These are phyloP conservation scores for Psilocybe sp. DNA, from an alignment of 768 basidiomycete genomes.

Conservation along the genomic window DNA sequence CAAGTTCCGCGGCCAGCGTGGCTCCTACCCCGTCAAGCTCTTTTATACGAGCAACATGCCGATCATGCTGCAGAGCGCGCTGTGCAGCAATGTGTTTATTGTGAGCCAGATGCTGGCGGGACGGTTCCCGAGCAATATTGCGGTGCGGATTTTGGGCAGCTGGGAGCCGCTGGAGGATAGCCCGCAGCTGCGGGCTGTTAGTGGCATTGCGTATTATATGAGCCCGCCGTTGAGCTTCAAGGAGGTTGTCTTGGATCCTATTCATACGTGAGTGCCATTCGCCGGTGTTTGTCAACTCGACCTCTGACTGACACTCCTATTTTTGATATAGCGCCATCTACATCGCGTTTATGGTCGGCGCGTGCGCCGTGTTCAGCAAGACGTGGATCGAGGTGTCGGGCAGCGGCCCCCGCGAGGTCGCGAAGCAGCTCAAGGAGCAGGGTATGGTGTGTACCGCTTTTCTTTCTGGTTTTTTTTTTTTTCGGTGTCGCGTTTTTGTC, in stretches of 20 bases:
- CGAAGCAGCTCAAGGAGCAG: constrained; percentile 98
- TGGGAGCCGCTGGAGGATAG: constrained; percentile 99
- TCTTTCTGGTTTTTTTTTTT: not conserved
- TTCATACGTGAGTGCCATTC: constrained; percentile 72
- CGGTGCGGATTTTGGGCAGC: constrained; percentile 89
- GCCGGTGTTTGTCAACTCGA: too few relatives aligned
- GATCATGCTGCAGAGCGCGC: constrained; percentile 95
- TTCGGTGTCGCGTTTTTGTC: not conserved
- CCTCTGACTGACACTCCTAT: too few relatives aligned
- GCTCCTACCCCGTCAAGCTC: constrained; percentile 94
- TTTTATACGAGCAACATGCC: constrained; percentile 99
- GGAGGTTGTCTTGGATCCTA: constrained; percentile 85
- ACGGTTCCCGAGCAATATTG: constrained; percentile 87
- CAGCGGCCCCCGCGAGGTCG: constrained; percentile 91
- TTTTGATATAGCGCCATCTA: constrained; percentile 50
- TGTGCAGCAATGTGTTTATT: constrained; percentile 94
- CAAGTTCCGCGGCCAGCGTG: constrained; percentile 94
- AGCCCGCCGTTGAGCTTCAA: constrained; percentile 94
- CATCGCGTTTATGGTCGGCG: constrained; percentile 87
- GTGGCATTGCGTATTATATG: constrained; percentile 97
- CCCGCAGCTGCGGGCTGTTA: constrained; percentile 84
- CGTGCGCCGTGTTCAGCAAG: constrained; percentile 97
- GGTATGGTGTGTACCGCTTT: constrained; percentile 68
- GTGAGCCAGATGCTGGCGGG: constrained; percentile 92
- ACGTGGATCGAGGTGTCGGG: constrained; percentile 99